Evolutionary conservation across 108 stramenopile genomes (phyloP).

Genomic region (Cyclotella choctawhatcheeana): DNA sequence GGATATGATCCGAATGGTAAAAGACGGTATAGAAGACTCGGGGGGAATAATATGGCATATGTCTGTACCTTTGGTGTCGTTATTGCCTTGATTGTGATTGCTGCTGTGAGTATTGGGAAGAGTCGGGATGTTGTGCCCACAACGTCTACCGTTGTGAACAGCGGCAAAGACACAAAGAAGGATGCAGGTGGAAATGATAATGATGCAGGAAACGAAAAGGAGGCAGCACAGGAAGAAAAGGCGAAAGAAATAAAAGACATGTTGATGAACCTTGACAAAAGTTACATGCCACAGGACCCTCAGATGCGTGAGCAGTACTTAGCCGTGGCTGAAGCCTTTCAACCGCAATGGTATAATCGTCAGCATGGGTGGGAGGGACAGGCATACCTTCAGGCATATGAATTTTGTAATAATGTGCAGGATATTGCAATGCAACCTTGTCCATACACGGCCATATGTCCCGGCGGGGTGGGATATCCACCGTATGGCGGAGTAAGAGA

Average conservation of each 20-base stretch:
- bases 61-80: background rate
- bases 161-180: background rate
- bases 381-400: slow-evolving; percentile 13
- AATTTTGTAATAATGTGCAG: slow-evolving; percentile 6
- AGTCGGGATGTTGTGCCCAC: background rate
- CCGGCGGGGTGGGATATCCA: background rate
- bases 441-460: slow-evolving; percentile 9
- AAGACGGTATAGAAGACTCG: background rate
- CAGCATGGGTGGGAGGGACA: slow-evolving; percentile 12
- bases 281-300: slow-evolving; percentile 4
- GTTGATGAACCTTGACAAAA: background rate
- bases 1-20: slow-evolving; percentile 12
- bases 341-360: slow-evolving; percentile 15
- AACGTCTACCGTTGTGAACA: background rate
- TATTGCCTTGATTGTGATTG: background rate
- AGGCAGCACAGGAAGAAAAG: no score
- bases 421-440: slow-evolving; percentile 3
- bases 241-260: slow-evolving; percentile 1
- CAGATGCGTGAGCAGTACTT: background rate
- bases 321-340: background rate
- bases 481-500: slow-evolving; percentile 4
- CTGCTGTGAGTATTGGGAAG: background rate
- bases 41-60: slow-evolving; percentile 1
- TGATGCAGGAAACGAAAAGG: no score
- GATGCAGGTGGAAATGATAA: background rate